Base-by-base conservation (phyloP, 73 alveolate species). In the Diophrys appendiculata region DNA sequence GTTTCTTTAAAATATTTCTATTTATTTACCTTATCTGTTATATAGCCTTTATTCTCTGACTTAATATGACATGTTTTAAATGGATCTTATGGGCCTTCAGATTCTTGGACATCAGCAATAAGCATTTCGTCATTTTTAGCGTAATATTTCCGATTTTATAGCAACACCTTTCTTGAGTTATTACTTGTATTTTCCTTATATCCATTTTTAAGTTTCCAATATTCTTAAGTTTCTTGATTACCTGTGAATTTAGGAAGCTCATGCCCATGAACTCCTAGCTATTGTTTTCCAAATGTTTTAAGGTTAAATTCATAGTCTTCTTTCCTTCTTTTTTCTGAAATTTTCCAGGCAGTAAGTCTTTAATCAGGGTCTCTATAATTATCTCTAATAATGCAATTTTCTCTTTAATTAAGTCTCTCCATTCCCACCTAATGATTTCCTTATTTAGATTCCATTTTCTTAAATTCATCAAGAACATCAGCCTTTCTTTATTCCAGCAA, bases 271-370 rank as follows among this genome's bases (percentile, higher is more conserved):
- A 90, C 86, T 25, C 96, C 96, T 55, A 86, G 67, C 1, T 88
- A 54, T 24, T 72, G 81, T 27, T 76, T 87, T 14, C 93, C 93
- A 76, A 93, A 93, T 5, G 94, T 91, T 68, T 84, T 90, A 82
- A 93, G 90, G 76, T 93, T 93, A 76, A 72, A 81, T 3, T 93
- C 94, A 64, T 84, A 69, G 84, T 89, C 90, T 27, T 90, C 96
- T 60, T 82, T 87, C 69, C 76, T 86, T 30, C 90, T 68, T 70
- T 87, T 80, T 35, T 90, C 95, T 55, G 55, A 87, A 54, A 93
- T 78, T 73, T 76, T 69, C n/a, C 88, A 43, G 80, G 78, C 78
- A 22, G 98, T 93, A 34, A 68, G 77, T 54, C 96, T 75, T 29
- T 86, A 91, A 31, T 88, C 93, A 1, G 68, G 60, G 3, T 86